Evolutionary conservation across 176 grass and related monocot genomes (phyloP), one percentile per base, ranked within the genome.

Genomic region (Avena eriantha): DNA sequence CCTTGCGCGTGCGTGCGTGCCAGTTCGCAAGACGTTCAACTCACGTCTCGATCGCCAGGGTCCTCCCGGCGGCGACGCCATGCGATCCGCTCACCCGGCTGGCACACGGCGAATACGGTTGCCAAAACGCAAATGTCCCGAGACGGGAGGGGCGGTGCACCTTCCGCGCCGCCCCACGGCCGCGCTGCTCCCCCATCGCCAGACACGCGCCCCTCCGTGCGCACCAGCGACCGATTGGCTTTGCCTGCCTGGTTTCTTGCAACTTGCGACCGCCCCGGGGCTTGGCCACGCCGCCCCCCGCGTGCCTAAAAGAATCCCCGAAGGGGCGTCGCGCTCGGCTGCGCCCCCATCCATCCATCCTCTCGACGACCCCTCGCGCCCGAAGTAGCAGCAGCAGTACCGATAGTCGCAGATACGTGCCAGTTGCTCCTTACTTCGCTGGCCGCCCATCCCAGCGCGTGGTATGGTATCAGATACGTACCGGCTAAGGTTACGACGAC

Each of bases 151-250:
- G 69, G 22, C 69, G 54, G 67, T 79, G 66, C 23, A 46, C 45
- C 41, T 78, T 48, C 1, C 54, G 17, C 83, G 17, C 83, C 77
- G 82, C 77, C 83, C 77, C 88, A 76, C 70, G 14, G 78, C 79
- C 29, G 53, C 53, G 34, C 74, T 87, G 89, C 89, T 80, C 80
- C 80, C 86, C 85, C 22, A 21, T 82, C 86, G 76, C 77, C 33
- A 77, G 86, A 88, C 90, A 82, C 90, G 85, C 81, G 68, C 76
- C 89, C 56, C 53, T 34, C 19, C 64, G 0, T 48, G 49, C 70
- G 55, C 39, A 48, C 70, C 47, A 14, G 23, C 48, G 41, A 58
- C 17, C 8, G 47, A 22, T 58, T 33, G 35, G 49, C 77, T 53
- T 19, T 6, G 26, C 15, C 64, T 70, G 35, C 19, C 78, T 66